Base-by-base conservation (phyloP, 139 green algal species). In the Coelastrella sp. region DNA sequence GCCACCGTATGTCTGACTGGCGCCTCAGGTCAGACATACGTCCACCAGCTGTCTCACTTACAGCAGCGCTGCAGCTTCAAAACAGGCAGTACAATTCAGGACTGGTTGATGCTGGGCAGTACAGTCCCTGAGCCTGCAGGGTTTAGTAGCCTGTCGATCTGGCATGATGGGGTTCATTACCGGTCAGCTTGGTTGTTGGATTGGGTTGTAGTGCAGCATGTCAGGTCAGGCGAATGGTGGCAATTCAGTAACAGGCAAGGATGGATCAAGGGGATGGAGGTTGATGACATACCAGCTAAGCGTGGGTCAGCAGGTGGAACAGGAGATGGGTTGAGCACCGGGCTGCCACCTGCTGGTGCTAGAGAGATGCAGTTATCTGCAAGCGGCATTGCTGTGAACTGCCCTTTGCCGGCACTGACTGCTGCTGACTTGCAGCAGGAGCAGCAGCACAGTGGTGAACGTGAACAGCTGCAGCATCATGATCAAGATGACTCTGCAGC, bases 181-280 rank as follows among this genome's bases (percentile, higher is more conserved):
- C 60, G 65, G 1, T 66, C 68, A 65, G 83, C 83, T 5, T 88
- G 83, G 83, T 47, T 88, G 68, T 19, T 88, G 83, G 68, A 88
- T 23, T 88, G 83, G 68, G 58, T 88, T 7, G 3, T 88, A 73
- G 19, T 88, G 83, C 83, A 88, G 66, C 83, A 71, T 58, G 19
- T 88, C 32, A 56, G 3, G 4, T 73, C 54, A 13, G 68, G 83
- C 6, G 83, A 80, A 19, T 88, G 83, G 83, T 88, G 83, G 83
- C 68, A 80, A 32, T 88, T 80, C 32, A 59, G 17, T 4, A 75
- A 77, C 19, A 66, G 54, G 3, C 19, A 54, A 73, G 56, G 83
- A 22, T 86, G 80, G 80, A 5, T 86, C 58, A 86, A 86, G 2
- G 80, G 80, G 7, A 0, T 5, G 5, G 16, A 19, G 6, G 7